Percentiles rank a stretch among this genome's conserved stretches.
These are phyloP conservation scores for Phytophthora brassicae DNA, from an alignment of 352 stramenopile genomes.

Conservation along the genomic window DNA sequence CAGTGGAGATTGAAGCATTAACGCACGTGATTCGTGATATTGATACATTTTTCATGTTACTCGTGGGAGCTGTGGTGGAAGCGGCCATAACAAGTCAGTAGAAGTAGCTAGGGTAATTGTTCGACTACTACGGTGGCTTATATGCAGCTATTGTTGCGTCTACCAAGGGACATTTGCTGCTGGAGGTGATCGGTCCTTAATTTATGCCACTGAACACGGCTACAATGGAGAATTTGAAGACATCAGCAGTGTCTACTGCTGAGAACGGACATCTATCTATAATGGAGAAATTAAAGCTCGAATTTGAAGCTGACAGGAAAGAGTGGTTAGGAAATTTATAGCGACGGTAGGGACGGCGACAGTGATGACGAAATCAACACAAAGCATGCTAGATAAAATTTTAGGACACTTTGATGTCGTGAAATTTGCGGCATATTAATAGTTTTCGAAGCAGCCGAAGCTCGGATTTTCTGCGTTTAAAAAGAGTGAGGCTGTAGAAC, in stretches of 20 bases:
- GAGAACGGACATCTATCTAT: not conserved
- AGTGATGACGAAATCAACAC: not conserved
- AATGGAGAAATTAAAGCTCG: not conserved
- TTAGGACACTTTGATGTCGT: no score
- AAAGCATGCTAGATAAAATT: no score
- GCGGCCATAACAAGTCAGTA: not conserved
- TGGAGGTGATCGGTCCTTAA: not conserved
- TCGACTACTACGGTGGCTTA: not conserved
- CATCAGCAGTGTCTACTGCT: not conserved
- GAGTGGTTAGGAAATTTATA: not conserved
- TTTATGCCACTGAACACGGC: not conserved
- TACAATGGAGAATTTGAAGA: not conserved
- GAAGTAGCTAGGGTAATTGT: not conserved
- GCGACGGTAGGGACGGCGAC: not conserved
- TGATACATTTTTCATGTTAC: not conserved
- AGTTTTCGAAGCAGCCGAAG: not conserved
- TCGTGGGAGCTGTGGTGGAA: not conserved
- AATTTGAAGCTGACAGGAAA: not conserved
- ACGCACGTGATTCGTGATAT: not conserved
- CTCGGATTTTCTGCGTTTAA: not conserved
- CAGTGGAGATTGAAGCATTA: not conserved
- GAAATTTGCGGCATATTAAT: not conserved
- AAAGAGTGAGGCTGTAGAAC: not conserved
- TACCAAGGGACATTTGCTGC: not conserved
- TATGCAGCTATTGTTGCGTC: not conserved